Conservation (phyloP, 805 yeast genomes). For the Kodamaea hsintzibuensis region DNA sequence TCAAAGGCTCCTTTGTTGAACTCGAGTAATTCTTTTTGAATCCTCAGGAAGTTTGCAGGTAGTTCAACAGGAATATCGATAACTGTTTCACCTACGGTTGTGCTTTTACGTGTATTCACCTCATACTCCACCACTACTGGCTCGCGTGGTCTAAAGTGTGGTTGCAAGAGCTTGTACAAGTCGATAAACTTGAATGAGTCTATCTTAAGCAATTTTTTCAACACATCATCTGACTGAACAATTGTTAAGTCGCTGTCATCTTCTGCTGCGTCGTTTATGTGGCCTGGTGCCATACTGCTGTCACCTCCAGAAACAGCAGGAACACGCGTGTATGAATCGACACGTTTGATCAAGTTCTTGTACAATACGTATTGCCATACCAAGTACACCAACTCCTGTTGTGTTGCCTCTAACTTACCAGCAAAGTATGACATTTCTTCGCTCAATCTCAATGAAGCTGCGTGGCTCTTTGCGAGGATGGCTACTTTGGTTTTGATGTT, state of each 20-base stretch:
- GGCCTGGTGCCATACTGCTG: slow-evolving; percentile 22
- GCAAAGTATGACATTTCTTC: slow-evolving; percentile 65
- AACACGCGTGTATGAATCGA: slow-evolving; percentile 31
- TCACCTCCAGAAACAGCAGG: slow-evolving; percentile 32
- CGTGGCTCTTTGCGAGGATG: slow-evolving; percentile 56
- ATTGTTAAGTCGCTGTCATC: slow-evolving; percentile 37
- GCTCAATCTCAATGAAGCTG: slow-evolving; percentile 64
- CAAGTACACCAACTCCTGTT: slow-evolving; percentile 79
- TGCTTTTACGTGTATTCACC: slow-evolving; percentile 71
- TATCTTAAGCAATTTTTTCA: slow-evolving; percentile 46
- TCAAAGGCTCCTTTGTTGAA: slow-evolving; percentile 41
- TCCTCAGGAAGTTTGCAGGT: slow-evolving; percentile 37
- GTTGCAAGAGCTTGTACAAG: slow-evolving; percentile 65
- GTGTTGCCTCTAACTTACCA: slow-evolving; percentile 77
- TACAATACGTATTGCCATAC: slow-evolving; percentile 78
- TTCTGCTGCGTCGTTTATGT: slow-evolving; percentile 20
- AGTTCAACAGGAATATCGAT: slow-evolving; percentile 62
- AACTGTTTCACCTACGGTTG: slow-evolving; percentile 78
- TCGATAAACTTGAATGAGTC: slow-evolving; percentile 67
- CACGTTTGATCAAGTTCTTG: slow-evolving; percentile 52
- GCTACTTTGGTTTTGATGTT: slow-evolving; percentile 66
- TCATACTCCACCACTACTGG: slow-evolving; percentile 79
- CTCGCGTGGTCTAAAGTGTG: slow-evolving; percentile 74
- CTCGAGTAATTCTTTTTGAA: slow-evolving; percentile 39
- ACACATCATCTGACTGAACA: slow-evolving; percentile 45